Percentiles rank a stretch among this genome's conserved stretches.
Conservation (phyloP, 2,329 filamentous ascomycete genomes). For the Scedosporium apiospermum region DNA sequence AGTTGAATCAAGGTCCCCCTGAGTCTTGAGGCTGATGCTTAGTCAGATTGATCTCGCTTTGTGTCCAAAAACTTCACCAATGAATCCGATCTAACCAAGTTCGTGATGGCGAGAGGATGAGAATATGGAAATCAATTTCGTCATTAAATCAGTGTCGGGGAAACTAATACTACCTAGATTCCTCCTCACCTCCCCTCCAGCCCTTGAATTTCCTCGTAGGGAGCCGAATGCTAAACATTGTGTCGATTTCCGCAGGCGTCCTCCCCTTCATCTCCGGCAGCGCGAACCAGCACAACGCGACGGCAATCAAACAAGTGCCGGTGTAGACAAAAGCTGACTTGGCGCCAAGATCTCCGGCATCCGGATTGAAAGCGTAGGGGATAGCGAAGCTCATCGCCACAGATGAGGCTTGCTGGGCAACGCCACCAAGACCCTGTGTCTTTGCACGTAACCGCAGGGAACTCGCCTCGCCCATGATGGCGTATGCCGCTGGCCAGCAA, state of each 20-base stretch:
- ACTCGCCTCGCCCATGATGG: constrained; percentile 31
- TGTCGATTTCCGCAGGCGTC: constrained; percentile 37
- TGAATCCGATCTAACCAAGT: no score
- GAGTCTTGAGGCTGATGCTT: no score
- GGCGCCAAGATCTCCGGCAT: constrained; percentile 24
- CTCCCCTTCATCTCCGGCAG: constrained; percentile 45
- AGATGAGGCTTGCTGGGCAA: constrained; percentile 27
- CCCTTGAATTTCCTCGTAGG: constrained; percentile 17
- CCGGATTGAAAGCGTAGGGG: constrained; percentile 33
- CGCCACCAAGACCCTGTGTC: constrained; percentile 33
- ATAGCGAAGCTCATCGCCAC: constrained; percentile 30
- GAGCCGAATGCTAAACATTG: constrained; percentile 21
- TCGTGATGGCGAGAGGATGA: no score
- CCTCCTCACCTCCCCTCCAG: not conserved
- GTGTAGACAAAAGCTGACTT: constrained; percentile 30
- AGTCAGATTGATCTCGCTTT: no score
- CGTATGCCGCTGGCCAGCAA: constrained; percentile 32
- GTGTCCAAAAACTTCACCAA: no score
- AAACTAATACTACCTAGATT: constrained; percentile 6
- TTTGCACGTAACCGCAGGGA: constrained; percentile 32
- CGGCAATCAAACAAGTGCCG: constrained; percentile 22
- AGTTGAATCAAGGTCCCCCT: no score
- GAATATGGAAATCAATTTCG: no score
- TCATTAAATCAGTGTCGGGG: no score
- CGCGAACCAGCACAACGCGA: constrained; percentile 29